Conservation (phyloP, 805 yeast genomes). For the Millerozyma miso region DNA sequence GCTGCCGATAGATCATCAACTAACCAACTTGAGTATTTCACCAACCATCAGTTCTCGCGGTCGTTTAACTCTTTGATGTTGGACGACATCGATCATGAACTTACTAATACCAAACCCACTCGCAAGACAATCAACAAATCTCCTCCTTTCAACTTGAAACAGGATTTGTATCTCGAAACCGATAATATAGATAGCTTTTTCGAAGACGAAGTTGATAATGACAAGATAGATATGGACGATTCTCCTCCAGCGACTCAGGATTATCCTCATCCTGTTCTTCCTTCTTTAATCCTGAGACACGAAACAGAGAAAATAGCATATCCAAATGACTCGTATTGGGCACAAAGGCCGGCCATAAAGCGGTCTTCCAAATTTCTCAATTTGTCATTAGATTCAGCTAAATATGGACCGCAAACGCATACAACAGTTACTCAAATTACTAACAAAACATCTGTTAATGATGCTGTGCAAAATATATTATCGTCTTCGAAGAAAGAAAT, state of each 20-base stretch:
- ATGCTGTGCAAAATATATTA: neutral
- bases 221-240: constrained; percentile 9
- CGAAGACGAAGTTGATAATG: constrained; percentile 11
- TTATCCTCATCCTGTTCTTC: neutral
- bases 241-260: constrained; percentile 4
- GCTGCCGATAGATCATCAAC: constrained; percentile 1
- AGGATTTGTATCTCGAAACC: constrained; percentile 18
- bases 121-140: constrained; percentile 31
- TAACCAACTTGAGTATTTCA: constrained; percentile 26
- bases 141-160: constrained; percentile 39
- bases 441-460: constrained; percentile 15
- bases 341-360: constrained; percentile 27
- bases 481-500: constrained; percentile 4
- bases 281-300: neutral
- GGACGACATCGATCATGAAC: constrained; percentile 29
- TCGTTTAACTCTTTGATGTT: constrained; percentile 41
- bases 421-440: constrained; percentile 18
- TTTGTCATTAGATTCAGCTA: constrained; percentile 31
- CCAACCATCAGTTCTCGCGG: constrained; percentile 37
- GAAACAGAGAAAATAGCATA: neutral
- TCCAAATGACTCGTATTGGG: neutral
- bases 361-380: constrained; percentile 40
- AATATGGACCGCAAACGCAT: constrained; percentile 7
- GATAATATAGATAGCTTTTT: constrained; percentile 18
- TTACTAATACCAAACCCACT: constrained; percentile 1